Evolutionary conservation across 257 asterid species (phyloP).

Genomic region (Gynochthodes officinalis): DNA sequence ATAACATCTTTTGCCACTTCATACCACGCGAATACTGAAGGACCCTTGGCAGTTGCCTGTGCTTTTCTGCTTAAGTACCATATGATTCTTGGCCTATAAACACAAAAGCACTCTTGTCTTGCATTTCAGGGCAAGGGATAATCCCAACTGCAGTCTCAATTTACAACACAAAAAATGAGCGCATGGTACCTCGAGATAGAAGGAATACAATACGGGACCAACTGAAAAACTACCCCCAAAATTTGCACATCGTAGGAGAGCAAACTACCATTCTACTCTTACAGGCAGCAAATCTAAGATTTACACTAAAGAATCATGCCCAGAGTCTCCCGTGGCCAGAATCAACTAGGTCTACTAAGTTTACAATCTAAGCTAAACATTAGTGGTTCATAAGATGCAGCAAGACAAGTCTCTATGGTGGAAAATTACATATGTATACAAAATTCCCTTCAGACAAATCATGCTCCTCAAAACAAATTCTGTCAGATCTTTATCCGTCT

Average conservation of each 20-base stretch:
- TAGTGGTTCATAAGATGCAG: background rate
- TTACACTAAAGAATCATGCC: slow-evolving; percentile 3
- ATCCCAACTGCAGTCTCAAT: too few relatives aligned
- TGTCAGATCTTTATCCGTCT: slow-evolving; percentile 25
- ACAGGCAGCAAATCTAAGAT: slow-evolving; percentile 9
- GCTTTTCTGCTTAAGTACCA: too few relatives aligned
- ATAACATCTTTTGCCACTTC: too few relatives aligned
- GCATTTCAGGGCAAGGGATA: too few relatives aligned
- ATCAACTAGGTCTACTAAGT: background rate
- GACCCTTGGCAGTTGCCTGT: too few relatives aligned
- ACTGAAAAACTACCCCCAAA: slow-evolving; percentile 4
- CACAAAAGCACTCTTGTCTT: too few relatives aligned
- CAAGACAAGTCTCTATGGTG: background rate
- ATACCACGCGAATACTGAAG: too few relatives aligned
- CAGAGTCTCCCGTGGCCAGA: background rate
- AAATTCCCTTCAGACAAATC: background rate
- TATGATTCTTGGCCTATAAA: too few relatives aligned
- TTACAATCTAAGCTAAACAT: slow-evolving; percentile 3
- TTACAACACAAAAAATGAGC: too few relatives aligned
- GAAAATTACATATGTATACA: background rate
- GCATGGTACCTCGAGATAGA: background rate
- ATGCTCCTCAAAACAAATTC: background rate
- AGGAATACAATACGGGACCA: background rate
- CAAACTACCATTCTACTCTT: slow-evolving; percentile 4
- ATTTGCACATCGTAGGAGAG: background rate